Evolutionary conservation across 139 green algal species (phyloP), one percentile per base, ranked within the genome.

Genomic region (Chlamydomonas eustigma): DNA sequence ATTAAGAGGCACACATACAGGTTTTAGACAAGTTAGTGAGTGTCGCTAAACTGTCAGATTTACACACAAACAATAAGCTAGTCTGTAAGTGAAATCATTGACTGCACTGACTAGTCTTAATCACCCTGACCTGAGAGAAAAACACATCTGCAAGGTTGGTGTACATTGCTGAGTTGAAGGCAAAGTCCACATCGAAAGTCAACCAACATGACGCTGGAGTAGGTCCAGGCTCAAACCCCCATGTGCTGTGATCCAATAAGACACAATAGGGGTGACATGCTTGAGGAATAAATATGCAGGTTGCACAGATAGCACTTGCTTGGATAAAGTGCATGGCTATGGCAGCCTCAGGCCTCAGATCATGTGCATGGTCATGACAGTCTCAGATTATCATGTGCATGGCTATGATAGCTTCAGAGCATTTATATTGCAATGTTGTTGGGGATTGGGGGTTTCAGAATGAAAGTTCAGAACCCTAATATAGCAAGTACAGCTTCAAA

Each of bases 131-230:
- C 28, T 70, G 58, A 8, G 58, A 8, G 34, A 70, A 70, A 28
- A 70, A 70, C 25, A 70, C 25, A 28, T 70, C 58, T 6, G 58
- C 58, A 18, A 70, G 58, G 58, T 70, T 70, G 58, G 58, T 37
- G 58, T 70, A 70, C 25, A 70, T 32, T 5, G 34, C 58, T 6
- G 25, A 37, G 18, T 70, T 70, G 58, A 70, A 70, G 25, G 58
- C 58, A 70, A 70, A 70, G 58, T 70, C 28, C 25, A 70, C 58
- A 32, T 70, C 28, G 18, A 70, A 70, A 24, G 58, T 70, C 6
- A 70, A 28, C 58, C 58, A 70, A 22, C 58, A 70, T 18, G 58
- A 37, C 8, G 6, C 28, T 22, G 58, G 58, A 22, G 58, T 34
- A 24, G 58, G 58, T 5, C 58, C 58, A 32, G 58, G 8, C 18